These are phyloP conservation scores for Myxozyma mucilagina DNA, from an alignment of 805 yeast species.

Conservation along the genomic window DNA sequence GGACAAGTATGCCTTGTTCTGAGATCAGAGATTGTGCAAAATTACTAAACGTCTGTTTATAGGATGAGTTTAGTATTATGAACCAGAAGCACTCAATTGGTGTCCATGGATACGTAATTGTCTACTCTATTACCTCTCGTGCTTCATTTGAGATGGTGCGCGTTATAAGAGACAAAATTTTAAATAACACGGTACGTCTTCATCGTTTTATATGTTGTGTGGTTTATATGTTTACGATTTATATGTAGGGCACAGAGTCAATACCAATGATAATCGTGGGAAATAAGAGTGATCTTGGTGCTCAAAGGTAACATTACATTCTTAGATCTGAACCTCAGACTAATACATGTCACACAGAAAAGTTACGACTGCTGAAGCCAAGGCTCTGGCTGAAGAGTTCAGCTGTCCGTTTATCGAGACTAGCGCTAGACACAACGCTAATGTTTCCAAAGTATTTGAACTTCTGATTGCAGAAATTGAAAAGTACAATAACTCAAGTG, in stretches of 20 bases:
- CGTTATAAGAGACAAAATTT: slow-evolving; percentile 77
- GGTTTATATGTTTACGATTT: background rate
- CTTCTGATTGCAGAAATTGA: slow-evolving; percentile 63
- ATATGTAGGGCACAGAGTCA: slow-evolving; percentile 51
- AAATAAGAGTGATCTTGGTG: slow-evolving; percentile 68
- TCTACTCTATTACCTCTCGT: slow-evolving; percentile 77
- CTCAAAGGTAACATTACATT: slow-evolving; percentile 55
- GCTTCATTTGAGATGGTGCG: slow-evolving; percentile 75
- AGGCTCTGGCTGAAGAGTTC: slow-evolving; percentile 62
- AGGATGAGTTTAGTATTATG: slow-evolving; percentile 81
- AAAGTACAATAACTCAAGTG: slow-evolving; percentile 55
- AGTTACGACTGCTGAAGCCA: slow-evolving; percentile 58
- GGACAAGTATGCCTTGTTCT: slow-evolving; percentile 47
- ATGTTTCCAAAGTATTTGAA: slow-evolving; percentile 57
- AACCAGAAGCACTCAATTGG: slow-evolving; percentile 78
- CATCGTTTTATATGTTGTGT: background rate
- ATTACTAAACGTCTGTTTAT: slow-evolving; percentile 42
- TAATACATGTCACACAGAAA: slow-evolving; percentile 62
- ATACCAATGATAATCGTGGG: slow-evolving; percentile 82
- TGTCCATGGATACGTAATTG: slow-evolving; percentile 78
- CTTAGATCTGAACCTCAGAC: background rate
- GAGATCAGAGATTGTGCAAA: too few relatives aligned
- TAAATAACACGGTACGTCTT: slow-evolving; percentile 49
- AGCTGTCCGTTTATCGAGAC: slow-evolving; percentile 78
- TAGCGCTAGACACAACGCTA: slow-evolving; percentile 74